Conservation (phyloP, 1,284 basidiomycete species). For the Grifola frondosa region DNA sequence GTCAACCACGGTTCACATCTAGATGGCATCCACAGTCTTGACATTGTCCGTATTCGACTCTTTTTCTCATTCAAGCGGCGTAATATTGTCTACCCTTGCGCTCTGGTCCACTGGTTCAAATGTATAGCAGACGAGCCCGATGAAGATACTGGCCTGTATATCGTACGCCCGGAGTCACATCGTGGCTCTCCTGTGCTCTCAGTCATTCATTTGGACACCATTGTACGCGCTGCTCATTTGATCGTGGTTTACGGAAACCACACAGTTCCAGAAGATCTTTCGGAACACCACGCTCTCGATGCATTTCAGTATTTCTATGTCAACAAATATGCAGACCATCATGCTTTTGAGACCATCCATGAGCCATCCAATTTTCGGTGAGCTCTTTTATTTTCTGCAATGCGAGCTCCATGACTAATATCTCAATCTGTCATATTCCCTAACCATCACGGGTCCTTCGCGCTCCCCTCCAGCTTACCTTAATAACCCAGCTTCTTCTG, state of each 20-base stretch:
- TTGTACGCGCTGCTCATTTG: conserved; percentile 17
- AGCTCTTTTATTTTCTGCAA: no score
- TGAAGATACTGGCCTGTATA: conserved; percentile 24
- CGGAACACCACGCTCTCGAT: background rate
- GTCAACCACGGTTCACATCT: background rate
- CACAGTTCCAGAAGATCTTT: background rate
- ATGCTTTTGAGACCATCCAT: conserved; percentile 6
- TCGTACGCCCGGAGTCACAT: conserved; percentile 15
- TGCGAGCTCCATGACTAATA: no score
- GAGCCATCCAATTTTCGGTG: no score
- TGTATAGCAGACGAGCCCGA: conserved; percentile 14
- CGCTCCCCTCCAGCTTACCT: conserved; percentile 51
- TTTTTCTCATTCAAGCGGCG: conserved; percentile 11
- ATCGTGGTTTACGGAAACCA: conserved; percentile 9
- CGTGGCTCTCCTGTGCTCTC: background rate
- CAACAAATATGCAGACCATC: conserved; percentile 8
- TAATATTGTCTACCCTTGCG: conserved; percentile 13
- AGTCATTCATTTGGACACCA: conserved; percentile 11
- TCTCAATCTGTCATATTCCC: no score
- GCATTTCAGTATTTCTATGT: conserved; percentile 2
- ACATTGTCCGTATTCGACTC: conserved; percentile 5
- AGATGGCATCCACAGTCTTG: conserved; percentile 1
- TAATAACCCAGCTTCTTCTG: no score
- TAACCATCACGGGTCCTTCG: conserved; percentile 35
- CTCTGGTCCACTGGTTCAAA: conserved; percentile 22